Conservation (phyloP, 441 rosid genomes). For the Sinapis alba region DNA sequence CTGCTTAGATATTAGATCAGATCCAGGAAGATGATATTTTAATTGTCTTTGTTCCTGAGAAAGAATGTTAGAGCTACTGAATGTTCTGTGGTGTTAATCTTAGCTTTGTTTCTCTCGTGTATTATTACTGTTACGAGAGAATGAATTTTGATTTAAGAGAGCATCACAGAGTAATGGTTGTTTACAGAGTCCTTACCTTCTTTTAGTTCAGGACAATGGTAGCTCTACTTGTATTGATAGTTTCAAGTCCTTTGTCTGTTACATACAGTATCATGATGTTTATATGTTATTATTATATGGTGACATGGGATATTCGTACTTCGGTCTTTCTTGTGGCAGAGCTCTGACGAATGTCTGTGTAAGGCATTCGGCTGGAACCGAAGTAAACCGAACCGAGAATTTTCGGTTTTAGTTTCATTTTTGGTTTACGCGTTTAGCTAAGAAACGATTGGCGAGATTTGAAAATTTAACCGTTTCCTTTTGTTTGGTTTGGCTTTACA, state of each 20-base stretch:
- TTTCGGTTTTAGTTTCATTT: background rate
- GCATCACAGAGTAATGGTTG: background rate
- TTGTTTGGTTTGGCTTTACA: too few relatives aligned
- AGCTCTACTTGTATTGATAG: background rate
- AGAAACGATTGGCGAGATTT: too few relatives aligned
- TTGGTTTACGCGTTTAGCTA: background rate
- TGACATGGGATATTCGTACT: background rate
- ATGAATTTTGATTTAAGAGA: background rate
- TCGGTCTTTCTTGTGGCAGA: background rate
- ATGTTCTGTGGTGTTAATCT: background rate
- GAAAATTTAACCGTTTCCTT: too few relatives aligned
- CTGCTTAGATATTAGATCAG: background rate
- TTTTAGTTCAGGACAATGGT: background rate
- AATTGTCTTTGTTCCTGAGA: conserved; percentile 19
- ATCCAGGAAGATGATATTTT: conserved; percentile 14
- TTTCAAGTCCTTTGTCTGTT: background rate
- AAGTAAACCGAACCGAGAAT: background rate
- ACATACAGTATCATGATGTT: background rate
- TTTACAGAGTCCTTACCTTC: background rate
- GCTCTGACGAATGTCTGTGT: background rate
- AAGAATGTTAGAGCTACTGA: conserved; percentile 4
- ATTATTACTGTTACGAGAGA: background rate
- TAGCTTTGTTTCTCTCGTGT: background rate
- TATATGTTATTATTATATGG: background rate
- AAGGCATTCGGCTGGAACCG: background rate